Conservation (phyloP, 1,284 basidiomycete genomes). For the Trichosporon asahii region DNA sequence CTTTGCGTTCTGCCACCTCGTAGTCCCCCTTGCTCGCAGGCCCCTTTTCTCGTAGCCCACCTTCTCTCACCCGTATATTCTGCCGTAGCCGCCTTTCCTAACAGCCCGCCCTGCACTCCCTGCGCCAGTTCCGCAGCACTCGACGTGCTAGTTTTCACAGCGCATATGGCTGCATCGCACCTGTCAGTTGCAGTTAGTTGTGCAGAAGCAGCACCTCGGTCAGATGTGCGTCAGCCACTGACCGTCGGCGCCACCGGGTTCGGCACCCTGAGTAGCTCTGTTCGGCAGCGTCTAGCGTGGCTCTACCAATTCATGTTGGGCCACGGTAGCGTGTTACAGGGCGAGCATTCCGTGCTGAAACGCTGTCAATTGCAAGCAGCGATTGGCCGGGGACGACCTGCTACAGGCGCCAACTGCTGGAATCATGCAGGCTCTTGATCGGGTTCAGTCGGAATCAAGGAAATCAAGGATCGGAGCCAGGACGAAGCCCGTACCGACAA, state of each 20-base stretch:
- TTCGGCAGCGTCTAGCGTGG: background rate
- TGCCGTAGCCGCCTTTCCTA: no score
- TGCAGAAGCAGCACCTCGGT: background rate
- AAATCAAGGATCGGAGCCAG: background rate
- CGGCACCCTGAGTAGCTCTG: background rate
- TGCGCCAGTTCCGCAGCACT: background rate
- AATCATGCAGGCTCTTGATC: background rate
- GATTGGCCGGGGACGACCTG: background rate
- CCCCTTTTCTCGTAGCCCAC: no score
- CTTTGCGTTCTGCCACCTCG: no score
- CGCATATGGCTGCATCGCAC: background rate
- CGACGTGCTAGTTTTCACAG: background rate
- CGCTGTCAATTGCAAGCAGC: background rate
- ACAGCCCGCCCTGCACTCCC: background rate
- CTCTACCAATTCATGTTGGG: background rate
- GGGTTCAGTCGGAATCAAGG: background rate
- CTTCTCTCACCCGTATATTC: no score
- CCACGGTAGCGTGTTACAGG: background rate
- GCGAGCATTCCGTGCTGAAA: background rate
- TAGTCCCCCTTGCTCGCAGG: no score
- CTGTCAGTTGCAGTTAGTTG: background rate
- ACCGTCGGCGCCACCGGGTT: background rate
- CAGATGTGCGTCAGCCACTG: background rate
- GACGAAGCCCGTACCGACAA: background rate
- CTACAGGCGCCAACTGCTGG: background rate